phyloP scores from a whole-genome alignment of 768 basidiomycete genomes.

The Boletus barrowsii region DNA sequence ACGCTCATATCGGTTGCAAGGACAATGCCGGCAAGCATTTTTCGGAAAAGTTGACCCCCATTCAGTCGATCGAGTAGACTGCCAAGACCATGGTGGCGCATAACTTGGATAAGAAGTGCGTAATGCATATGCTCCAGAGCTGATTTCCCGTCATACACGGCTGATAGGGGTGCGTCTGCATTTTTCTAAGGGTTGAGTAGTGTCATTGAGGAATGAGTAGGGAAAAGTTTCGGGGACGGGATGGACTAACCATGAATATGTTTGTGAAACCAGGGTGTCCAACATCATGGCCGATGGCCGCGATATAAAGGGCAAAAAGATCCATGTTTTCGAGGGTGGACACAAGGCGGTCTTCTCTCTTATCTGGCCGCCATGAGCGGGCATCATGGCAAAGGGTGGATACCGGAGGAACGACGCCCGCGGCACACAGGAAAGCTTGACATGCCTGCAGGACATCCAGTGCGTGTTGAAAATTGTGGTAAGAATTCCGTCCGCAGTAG shows the following conservation, averaged over 20 bases:
- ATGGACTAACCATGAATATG: constrained; percentile 77
- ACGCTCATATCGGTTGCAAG: constrained; percentile 95
- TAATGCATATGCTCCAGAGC: constrained; percentile 93
- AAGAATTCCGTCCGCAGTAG: constrained; percentile 88
- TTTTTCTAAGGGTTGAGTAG: constrained; percentile 64
- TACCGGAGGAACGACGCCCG: constrained; percentile 79
- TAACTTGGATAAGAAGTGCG: constrained; percentile 71
- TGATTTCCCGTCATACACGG: constrained; percentile 85
- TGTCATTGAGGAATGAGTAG: constrained; percentile 1
- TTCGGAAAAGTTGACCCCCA: constrained; percentile 53
- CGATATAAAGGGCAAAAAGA: constrained; percentile 80
- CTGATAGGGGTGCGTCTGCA: constrained; percentile 82
- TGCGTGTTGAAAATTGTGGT: constrained; percentile 98
- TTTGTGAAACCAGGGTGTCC: constrained; percentile 96
- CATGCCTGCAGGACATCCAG: constrained; percentile 94
- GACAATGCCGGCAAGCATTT: constrained; percentile 75
- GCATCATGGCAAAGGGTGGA: constrained; percentile 48
- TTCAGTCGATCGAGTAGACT: constrained; percentile 58
- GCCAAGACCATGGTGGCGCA: constrained; percentile 77
- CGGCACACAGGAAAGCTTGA: constrained; percentile 77
- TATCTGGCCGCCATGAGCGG: constrained; percentile 37
- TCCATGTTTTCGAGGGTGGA: constrained; percentile 61
- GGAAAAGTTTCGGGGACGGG: background rate
- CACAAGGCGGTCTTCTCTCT: constrained; percentile 34
- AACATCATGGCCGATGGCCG: constrained; percentile 96